A percentile compares a stretch with the other conserved stretches of the same genome.
phyloP scores from a whole-genome alignment of 441 rosid genomes.

The Iberis amara region DNA sequence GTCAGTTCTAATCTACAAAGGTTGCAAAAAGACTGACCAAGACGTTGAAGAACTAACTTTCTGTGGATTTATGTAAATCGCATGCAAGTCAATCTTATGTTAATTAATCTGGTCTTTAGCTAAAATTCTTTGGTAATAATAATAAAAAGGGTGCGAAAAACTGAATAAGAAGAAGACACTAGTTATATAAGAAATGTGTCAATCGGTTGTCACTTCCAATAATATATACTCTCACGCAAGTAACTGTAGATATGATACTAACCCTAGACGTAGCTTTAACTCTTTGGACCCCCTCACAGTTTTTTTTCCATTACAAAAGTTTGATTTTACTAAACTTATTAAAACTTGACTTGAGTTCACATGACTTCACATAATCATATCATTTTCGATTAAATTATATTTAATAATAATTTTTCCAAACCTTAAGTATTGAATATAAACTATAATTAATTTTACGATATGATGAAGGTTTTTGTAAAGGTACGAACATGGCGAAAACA shows the following conservation, averaged over 20 bases:
- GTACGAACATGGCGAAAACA: too few species aligned
- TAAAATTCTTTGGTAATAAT: not conserved
- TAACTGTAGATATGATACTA: conserved; percentile 34
- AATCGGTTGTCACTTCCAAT: conserved; percentile 50
- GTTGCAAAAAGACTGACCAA: too few species aligned
- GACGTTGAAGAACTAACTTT: too few species aligned
- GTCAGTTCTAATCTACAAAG: too few species aligned
- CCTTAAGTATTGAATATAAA: not conserved
- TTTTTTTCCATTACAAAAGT: conserved; percentile 19
- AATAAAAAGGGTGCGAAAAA: conserved; percentile 4
- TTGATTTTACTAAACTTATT: conserved; percentile 29
- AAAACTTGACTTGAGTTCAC: conserved; percentile 29
- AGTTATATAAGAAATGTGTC: conserved; percentile 38
- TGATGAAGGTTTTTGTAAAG: too few species aligned
- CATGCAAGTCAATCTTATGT: not conserved
- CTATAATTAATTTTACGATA: too few species aligned
- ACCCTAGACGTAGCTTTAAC: conserved; percentile 35
- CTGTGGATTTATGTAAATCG: too few species aligned
- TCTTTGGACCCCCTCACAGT: conserved; percentile 28
- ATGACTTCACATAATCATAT: conserved; percentile 10
- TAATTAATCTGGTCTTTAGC: not conserved
- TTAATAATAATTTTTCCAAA: too few species aligned
- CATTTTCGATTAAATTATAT: too few species aligned
- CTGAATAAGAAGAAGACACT: conserved; percentile 17
- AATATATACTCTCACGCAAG: conserved; percentile 30